A percentile compares a stretch with the other conserved stretches of the same genome.
phyloP scores from a whole-genome alignment of 495 filamentous ascomycete genomes.

The Rostrohypoxylon terebratum region DNA sequence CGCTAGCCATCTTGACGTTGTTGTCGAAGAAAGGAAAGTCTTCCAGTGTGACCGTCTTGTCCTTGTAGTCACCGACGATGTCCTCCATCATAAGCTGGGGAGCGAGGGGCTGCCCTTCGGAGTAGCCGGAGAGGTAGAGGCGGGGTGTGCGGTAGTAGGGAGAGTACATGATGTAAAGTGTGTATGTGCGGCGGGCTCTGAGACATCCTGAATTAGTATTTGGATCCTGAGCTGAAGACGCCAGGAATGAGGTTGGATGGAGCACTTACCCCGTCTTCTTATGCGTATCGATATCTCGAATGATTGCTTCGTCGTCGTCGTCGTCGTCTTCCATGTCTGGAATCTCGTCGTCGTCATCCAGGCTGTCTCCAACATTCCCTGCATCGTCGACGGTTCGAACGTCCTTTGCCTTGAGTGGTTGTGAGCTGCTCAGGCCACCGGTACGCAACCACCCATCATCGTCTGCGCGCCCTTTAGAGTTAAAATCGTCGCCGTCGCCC shows the following conservation, averaged over 20 bases:
- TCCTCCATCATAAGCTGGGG: slow-evolving; percentile 98
- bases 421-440: slow-evolving; percentile 76
- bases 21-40: slow-evolving; percentile 93
- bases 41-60: slow-evolving; percentile 98
- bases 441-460: slow-evolving; percentile 93
- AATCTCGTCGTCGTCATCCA: slow-evolving; percentile 86
- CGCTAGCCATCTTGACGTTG: slow-evolving; percentile 91
- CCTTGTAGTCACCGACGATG: slow-evolving; percentile 98
- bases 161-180: slow-evolving; percentile 96
- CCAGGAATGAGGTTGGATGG: neutral
- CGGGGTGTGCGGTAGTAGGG: slow-evolving; percentile 97
- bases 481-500: slow-evolving; percentile 75
- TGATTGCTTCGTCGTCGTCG: slow-evolving; percentile 97
- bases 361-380: slow-evolving; percentile 78
- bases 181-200: slow-evolving; percentile 90
- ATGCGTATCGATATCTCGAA: slow-evolving; percentile 74
- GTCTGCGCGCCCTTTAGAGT: slow-evolving; percentile 62
- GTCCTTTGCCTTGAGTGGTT: slow-evolving; percentile 79
- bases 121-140: slow-evolving; percentile 93
- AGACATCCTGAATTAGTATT: slow-evolving; percentile 15
- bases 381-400: slow-evolving; percentile 87
- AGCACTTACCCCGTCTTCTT: slow-evolving; percentile 75
- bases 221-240: neutral
- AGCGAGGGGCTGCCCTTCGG: slow-evolving; percentile 84
- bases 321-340: slow-evolving; percentile 98